A percentile compares a stretch with the other conserved stretches of the same genome.
phyloP scores from a whole-genome alignment of 768 basidiomycete species.

The Suillus luteus region DNA sequence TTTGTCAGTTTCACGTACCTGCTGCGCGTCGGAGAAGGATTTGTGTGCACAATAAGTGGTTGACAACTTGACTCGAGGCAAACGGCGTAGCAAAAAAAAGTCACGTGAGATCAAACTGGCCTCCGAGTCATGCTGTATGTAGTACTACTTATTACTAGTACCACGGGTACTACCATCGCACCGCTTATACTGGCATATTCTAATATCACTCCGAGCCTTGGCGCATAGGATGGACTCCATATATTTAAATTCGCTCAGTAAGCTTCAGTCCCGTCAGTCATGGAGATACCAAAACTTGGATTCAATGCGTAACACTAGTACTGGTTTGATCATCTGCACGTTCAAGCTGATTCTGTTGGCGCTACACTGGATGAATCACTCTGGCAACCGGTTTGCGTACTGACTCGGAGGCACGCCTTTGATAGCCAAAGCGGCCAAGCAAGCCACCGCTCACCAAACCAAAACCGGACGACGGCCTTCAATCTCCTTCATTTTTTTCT shows the following conservation, averaged over 20 bases:
- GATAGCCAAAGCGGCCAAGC: not conserved
- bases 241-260: not conserved
- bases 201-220: not conserved
- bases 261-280: not conserved
- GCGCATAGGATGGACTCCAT: not conserved
- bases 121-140: no score
- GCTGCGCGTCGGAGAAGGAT: not conserved
- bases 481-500: not conserved
- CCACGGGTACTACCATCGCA: not conserved
- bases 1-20: not conserved
- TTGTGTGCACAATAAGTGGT: not conserved
- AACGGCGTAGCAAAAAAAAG: not conserved
- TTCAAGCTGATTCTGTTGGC: not conserved
- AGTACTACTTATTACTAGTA: not conserved
- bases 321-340: not conserved
- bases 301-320: not conserved
- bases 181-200: not conserved
- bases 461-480: not conserved
- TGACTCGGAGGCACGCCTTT: not conserved
- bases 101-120: constrained; percentile 4
- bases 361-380: not conserved
- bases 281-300: not conserved
- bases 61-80: not conserved
- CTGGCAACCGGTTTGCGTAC: not conserved
- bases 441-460: not conserved